Percentiles rank a stretch among this genome's conserved stretches.
Conservation (phyloP, 257 asterid genomes). For the Osmanthus fragrans region DNA sequence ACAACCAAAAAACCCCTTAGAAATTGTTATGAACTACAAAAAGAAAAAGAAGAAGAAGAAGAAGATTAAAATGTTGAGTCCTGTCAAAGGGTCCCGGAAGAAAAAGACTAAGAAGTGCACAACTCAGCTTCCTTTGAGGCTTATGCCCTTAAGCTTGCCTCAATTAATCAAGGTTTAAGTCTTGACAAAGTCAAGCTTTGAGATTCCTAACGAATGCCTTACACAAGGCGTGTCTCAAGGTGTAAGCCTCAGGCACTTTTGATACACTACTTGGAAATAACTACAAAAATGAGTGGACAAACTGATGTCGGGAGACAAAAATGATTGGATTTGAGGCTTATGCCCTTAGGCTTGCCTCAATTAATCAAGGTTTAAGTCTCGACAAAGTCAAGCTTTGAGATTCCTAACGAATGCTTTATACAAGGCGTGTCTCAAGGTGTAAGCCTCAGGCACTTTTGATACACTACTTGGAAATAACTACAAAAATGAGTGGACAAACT, state of each 20-base stretch:
- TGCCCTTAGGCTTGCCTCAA: background rate
- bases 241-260: background rate
- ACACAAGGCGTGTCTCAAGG: background rate
- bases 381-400: background rate
- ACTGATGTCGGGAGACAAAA: background rate
- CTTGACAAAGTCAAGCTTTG: background rate
- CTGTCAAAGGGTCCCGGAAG: background rate
- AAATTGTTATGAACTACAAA: background rate
- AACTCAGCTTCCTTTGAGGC: background rate
- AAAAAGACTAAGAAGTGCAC: background rate
- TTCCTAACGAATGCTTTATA: background rate
- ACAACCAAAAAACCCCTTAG: background rate
- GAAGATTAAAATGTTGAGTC: background rate
- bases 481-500: too few species aligned
- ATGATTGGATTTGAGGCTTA: background rate
- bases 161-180: background rate
- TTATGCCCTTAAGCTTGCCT: too few species aligned
- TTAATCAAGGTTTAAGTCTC: too few species aligned
- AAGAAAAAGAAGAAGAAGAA: too few species aligned
- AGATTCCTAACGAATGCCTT: background rate
- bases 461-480: background rate
- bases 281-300: background rate
- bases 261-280: background rate
- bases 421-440: background rate
- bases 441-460: background rate